Evolutionary conservation across 2,329 filamentous ascomycete genomes (phyloP), one percentile per base, ranked within the genome.

Genomic region (Xylaria hypoxylon): DNA sequence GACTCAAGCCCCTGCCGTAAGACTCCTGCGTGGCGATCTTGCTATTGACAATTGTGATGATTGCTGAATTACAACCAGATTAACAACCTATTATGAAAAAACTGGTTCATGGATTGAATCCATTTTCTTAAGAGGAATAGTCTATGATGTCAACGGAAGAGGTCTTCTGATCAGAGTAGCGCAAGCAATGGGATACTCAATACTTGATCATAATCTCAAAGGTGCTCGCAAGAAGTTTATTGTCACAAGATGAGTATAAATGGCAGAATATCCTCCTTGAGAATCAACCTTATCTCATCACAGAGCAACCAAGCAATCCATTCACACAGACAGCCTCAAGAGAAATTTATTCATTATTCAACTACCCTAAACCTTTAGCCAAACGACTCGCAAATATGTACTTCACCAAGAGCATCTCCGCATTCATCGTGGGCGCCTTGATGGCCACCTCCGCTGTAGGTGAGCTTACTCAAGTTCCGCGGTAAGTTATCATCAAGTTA

Each of bases 141-240:
- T 4, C n/a, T 53, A 40, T 61, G 48, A 61, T 61, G 50, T 61
- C 59, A 53, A 55, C 38, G 19, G 53, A 57, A 51, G 22, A n/a
- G n/a, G 33, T 24, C 22, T 47, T 2, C 24, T 40, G 15, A 24
- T 28, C 15, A 4, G 10, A n/a, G 13, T 50, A 31, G 28, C 42
- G 19, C 11, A 13, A 19, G 8, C 19, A 33, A 19, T 31, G 10
- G 47, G 28, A 4, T 35, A 13, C 19, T 15, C 22, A 24, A 40
- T 13, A 15, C 15, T 22, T 28, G 22, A 35, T 26, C 47, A 35
- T 17, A 38, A 13, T 42, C n/a, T 19, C n/a, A 28, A 28, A 4
- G 28, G 3, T 8, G 35, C 19, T 48, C 4, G 3, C n/a, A 17
- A 33, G 17, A 33, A 19, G 13, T 26, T 38, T 26, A 5, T 1